Evolutionary conservation across 768 basidiomycete species (phyloP).

Genomic region (Boletellus ananiceps): DNA sequence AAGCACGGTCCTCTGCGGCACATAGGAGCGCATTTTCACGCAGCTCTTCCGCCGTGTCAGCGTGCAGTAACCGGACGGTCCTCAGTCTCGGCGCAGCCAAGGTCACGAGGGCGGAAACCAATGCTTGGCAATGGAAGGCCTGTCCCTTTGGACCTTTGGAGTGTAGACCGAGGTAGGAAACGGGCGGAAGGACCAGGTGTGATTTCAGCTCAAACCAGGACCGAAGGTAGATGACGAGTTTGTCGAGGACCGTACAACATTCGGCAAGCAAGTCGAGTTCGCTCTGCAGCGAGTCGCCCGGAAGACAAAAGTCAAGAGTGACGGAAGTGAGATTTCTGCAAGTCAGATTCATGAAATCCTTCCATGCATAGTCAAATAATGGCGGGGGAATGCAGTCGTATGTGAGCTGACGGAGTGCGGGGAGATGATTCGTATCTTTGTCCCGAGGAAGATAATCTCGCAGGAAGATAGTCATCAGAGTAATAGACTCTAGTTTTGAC

Average conservation of each 20-base stretch:
- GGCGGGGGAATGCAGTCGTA: conserved; percentile 31
- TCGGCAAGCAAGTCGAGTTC: conserved; percentile 26
- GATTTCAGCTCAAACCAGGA: conserved; percentile 22
- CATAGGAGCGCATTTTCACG: conserved; percentile 5
- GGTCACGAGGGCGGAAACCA: conserved; percentile 23
- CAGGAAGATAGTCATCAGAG: conserved; percentile 25
- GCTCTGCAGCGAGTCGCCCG: conserved; percentile 20
- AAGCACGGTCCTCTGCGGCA: conserved; percentile 7
- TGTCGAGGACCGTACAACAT: conserved; percentile 21
- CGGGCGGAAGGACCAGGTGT: conserved; percentile 21
- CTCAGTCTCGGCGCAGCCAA: conserved; percentile 18
- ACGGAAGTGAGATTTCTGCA: conserved; percentile 27
- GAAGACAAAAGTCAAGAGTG: conserved; percentile 25
- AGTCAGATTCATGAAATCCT: conserved; percentile 21
- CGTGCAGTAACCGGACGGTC: conserved; percentile 20
- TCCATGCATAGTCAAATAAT: conserved; percentile 28
- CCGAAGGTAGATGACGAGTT: conserved; percentile 23
- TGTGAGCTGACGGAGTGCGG: conserved; percentile 28
- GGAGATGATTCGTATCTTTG: conserved; percentile 24
- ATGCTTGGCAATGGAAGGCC: conserved; percentile 11
- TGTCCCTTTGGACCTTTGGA: conserved; percentile 14
- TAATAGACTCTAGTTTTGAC: conserved; percentile 24
- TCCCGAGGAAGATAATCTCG: conserved; percentile 29
- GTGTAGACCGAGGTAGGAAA: conserved; percentile 24
- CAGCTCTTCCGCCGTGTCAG: conserved; percentile 11